Evolutionary conservation across 2,329 filamentous ascomycete species (phyloP).

Genomic region (Venturiaceae sp.): DNA sequence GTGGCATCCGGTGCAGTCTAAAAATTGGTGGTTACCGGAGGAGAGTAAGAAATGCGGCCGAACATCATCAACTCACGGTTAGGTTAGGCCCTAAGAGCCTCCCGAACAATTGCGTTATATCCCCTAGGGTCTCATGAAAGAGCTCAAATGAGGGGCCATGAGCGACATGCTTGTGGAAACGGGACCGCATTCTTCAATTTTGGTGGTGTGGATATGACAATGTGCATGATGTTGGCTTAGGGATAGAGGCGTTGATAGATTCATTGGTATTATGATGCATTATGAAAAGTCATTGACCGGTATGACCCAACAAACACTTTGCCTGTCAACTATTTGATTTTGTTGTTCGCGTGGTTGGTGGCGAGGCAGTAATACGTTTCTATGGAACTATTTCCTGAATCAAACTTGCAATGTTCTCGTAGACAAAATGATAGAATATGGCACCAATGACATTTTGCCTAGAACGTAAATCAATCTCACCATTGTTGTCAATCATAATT

Average conservation of each 20-base stretch:
- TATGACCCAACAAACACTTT: not conserved
- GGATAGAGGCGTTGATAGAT: constrained; percentile 3
- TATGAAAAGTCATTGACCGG: not conserved
- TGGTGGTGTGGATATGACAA: not conserved
- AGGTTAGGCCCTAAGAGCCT: not conserved
- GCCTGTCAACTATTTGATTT: not conserved
- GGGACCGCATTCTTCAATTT: not conserved
- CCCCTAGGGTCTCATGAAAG: not conserved
- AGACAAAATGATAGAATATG: too few relatives aligned
- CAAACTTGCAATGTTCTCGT: too few relatives aligned
- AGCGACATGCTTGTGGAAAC: not conserved
- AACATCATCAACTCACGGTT: not conserved
- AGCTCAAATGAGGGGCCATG: not conserved
- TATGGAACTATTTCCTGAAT: too few relatives aligned
- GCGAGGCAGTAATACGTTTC: too few relatives aligned
- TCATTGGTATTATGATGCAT: not conserved
- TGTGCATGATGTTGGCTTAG: not conserved
- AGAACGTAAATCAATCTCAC: too few relatives aligned
- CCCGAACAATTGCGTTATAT: not conserved
- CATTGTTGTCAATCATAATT: too few relatives aligned
- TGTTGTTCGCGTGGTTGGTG: too few relatives aligned
- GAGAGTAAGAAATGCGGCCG: not conserved
- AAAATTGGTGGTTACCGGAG: constrained; percentile 13
- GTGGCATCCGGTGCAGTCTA: constrained; percentile 77
- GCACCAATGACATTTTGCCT: too few relatives aligned